Percentiles rank a stretch among this genome's conserved stretches.
Evolutionary conservation across 108 stramenopile genomes (phyloP).

Genomic region (Pseudonitzschia multistriata): DNA sequence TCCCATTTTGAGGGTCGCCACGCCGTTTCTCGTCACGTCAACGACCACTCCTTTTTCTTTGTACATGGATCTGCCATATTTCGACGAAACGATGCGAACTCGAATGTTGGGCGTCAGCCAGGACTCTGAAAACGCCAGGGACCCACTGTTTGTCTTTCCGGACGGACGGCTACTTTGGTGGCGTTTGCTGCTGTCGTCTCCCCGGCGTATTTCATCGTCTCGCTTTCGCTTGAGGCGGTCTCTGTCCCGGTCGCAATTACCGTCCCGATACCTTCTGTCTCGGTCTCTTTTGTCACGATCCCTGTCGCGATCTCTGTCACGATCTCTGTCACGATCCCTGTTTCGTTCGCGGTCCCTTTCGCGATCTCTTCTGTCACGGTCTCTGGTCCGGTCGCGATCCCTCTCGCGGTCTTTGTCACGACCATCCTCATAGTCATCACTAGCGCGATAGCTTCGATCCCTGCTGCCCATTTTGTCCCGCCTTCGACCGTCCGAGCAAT

Average conservation of each 20-base stretch:
- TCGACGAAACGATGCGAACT: conserved; percentile 72
- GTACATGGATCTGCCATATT: conserved; percentile 53
- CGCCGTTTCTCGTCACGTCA: conserved; percentile 58
- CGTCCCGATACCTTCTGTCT: neutral
- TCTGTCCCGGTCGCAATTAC: conserved; percentile 15
- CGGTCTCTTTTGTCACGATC: neutral
- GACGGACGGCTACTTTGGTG: conserved; percentile 1
- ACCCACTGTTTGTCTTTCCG: neutral
- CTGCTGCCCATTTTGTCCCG: conserved; percentile 3
- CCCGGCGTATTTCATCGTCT: conserved; percentile 4
- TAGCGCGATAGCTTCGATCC: neutral
- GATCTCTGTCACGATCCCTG: conserved; percentile 15
- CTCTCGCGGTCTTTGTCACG: neutral
- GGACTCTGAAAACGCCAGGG: neutral
- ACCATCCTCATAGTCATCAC: neutral
- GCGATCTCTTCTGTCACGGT: conserved; percentile 1
- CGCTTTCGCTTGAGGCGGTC: neutral
- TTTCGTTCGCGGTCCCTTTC: conserved; percentile 15
- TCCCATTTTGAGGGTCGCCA: conserved; percentile 67
- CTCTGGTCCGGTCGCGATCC: neutral
- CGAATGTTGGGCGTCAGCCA: conserved; percentile 87
- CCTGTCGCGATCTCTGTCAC: neutral
- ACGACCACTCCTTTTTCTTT: conserved; percentile 81
- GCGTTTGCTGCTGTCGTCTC: conserved; percentile 3
- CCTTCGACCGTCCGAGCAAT: conserved; percentile 1